Conservation (phyloP, 495 filamentous ascomycete species). For the Aspergillus biplanus region DNA sequence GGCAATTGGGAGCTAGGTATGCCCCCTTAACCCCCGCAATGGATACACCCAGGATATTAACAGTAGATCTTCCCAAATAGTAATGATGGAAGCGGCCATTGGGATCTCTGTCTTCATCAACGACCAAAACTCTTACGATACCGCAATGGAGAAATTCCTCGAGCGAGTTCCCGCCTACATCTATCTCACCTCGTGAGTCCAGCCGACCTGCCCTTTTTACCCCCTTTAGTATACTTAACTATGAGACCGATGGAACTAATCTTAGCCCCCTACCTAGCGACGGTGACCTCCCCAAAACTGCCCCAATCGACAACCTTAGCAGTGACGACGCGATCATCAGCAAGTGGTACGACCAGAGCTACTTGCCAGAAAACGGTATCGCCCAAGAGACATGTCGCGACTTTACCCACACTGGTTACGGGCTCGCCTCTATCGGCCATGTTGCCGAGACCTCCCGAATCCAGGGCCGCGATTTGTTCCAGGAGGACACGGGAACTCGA, state of each 20-base stretch:
- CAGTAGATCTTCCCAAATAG: constrained; percentile 5
- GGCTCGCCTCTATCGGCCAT: constrained; percentile 32
- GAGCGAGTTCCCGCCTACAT: constrained; percentile 30
- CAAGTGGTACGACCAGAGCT: constrained; percentile 20
- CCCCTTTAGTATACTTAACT: not conserved
- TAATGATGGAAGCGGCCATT: constrained; percentile 33
- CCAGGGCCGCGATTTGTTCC: constrained; percentile 31
- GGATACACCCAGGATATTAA: not conserved
- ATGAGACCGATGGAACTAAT: too few relatives aligned
- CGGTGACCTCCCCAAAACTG: not conserved
- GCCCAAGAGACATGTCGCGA: constrained; percentile 38
- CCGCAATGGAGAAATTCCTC: constrained; percentile 29
- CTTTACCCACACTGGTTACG: constrained; percentile 31
- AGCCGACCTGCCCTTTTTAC: not conserved
- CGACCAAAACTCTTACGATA: constrained; percentile 25
- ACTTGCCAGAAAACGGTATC: constrained; percentile 21
- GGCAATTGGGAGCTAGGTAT: constrained; percentile 36
- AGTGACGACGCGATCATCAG: constrained; percentile 8
- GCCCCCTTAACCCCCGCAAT: not conserved
- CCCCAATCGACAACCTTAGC: not conserved
- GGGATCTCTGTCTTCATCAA: constrained; percentile 33
- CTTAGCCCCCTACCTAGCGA: not conserved
- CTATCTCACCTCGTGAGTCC: constrained; percentile 27
- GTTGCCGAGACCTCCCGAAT: constrained; percentile 32
- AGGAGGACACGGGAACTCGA: constrained; percentile 25